These are phyloP conservation scores for Funneliformis mosseae DNA, from an alignment of 192 early-diverging fungal genomes.

Conservation along the genomic window DNA sequence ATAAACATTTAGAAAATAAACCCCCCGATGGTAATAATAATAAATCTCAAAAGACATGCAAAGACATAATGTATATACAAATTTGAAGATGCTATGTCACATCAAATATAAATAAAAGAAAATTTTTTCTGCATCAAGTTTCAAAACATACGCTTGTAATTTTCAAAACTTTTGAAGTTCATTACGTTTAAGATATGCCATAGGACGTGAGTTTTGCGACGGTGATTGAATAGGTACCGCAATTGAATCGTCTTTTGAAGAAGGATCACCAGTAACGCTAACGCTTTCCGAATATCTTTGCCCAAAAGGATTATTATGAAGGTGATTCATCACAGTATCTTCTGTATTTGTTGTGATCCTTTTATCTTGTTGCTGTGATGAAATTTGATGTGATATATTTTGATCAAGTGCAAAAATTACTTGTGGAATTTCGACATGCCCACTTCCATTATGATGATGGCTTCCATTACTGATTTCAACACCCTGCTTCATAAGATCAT, in stretches of 20 bases:
- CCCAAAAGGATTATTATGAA: not conserved
- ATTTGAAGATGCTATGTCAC: conserved; percentile 5
- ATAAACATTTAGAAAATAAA: no score
- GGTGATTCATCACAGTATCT: not conserved
- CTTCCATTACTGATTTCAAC: no score
- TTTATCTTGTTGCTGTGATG: not conserved
- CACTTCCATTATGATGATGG: not conserved
- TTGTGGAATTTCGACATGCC: not conserved
- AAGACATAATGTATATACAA: conserved; percentile 8
- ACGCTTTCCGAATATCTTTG: not conserved
- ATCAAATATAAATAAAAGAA: not conserved
- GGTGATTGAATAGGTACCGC: not conserved
- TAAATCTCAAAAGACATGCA: not conserved
- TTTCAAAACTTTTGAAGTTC: not conserved
- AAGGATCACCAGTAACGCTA: not conserved
- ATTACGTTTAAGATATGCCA: not conserved
- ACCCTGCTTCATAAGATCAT: not conserved
- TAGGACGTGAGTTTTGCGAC: not conserved
- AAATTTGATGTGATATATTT: not conserved
- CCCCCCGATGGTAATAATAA: no score
- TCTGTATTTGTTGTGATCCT: not conserved
- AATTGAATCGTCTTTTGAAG: not conserved
- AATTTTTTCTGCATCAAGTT: not conserved
- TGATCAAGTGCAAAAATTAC: not conserved
- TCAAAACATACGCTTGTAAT: not conserved